Conservation (phyloP, 2,329 filamentous ascomycete genomes). For the Scedosporium minutisporum region DNA sequence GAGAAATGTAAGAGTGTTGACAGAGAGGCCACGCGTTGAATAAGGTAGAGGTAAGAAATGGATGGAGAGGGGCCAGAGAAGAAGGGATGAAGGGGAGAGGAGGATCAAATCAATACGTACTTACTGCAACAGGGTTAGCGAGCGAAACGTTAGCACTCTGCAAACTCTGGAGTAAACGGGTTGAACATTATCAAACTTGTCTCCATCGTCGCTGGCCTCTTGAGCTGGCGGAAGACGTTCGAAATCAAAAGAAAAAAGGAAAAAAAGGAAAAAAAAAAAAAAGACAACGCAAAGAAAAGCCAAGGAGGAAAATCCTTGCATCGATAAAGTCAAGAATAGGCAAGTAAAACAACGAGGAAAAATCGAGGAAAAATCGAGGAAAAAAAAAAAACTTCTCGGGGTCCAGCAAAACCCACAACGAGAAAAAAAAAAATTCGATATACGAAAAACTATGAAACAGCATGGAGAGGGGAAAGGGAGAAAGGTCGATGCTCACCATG, state of each 20-base stretch:
- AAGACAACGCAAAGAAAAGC: neutral
- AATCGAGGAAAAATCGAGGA: neutral
- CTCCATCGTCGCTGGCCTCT: conserved; percentile 11
- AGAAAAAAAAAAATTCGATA: neutral
- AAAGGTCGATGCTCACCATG: conserved; percentile 19
- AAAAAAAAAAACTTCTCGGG: neutral
- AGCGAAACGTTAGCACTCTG: conserved; percentile 6
- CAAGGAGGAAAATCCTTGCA: neutral
- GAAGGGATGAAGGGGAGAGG: neutral
- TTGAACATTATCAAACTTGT: conserved; percentile 10
- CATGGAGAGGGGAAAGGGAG: neutral
- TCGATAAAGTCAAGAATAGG: too few relatives aligned
- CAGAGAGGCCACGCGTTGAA: too few relatives aligned
- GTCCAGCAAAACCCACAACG: neutral
- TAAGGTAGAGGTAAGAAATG: neutral
- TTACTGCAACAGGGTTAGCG: neutral
- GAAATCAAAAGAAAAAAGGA: neutral
- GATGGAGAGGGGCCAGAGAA: neutral
- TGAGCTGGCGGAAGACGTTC: neutral
- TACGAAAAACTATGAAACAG: neutral
- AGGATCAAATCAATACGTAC: conserved; percentile 1
- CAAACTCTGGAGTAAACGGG: conserved; percentile 5
- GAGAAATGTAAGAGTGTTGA: neutral
- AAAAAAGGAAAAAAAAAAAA: neutral
- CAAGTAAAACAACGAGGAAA: too few relatives aligned